Evolutionary conservation across 257 asterid species (phyloP).

Genomic region (Handroanthus guayacan): DNA sequence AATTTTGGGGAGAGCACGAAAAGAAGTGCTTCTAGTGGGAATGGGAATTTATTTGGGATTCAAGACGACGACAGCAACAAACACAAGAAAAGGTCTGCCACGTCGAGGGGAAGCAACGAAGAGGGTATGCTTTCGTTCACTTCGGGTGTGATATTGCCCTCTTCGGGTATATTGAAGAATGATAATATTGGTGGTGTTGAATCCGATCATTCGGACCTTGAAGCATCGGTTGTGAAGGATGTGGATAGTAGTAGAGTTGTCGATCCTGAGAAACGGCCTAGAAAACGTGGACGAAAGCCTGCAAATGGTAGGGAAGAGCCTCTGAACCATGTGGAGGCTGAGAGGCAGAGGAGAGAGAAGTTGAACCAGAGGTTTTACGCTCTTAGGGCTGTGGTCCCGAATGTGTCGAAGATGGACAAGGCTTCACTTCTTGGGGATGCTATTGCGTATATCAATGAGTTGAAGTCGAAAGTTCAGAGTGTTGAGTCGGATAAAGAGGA

Average conservation of each 20-base stretch:
- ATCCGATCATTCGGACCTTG: constrained; percentile 86
- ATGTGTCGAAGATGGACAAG: constrained; percentile 90
- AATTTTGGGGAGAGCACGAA: constrained; percentile 59
- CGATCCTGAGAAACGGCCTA: constrained; percentile 73
- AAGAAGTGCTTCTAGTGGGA: constrained; percentile 36
- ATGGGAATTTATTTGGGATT: constrained; percentile 48
- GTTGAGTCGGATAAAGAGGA: constrained; percentile 61
- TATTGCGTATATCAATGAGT: constrained; percentile 72
- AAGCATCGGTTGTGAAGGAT: constrained; percentile 78
- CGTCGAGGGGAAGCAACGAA: constrained; percentile 60
- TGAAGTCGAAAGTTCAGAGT: constrained; percentile 62
- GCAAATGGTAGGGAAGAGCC: constrained; percentile 95
- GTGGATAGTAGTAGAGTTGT: constrained; percentile 67
- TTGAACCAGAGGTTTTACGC: constrained; percentile 83
- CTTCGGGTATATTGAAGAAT: constrained; percentile 52
- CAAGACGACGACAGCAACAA: constrained; percentile 28
- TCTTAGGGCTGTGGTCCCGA: constrained; percentile 85
- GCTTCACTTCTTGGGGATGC: constrained; percentile 95
- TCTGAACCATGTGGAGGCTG: constrained; percentile 89
- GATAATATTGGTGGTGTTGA: constrained; percentile 50
- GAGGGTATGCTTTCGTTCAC: constrained; percentile 84
- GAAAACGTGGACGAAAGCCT: constrained; percentile 86
- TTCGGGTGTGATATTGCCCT: constrained; percentile 64
- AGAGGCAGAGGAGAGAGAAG: constrained; percentile 94
- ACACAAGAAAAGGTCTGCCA: constrained; percentile 55